Evolutionary conservation across 352 stramenopile genomes (phyloP).

Genomic region (Thalassiosira exigua): DNA sequence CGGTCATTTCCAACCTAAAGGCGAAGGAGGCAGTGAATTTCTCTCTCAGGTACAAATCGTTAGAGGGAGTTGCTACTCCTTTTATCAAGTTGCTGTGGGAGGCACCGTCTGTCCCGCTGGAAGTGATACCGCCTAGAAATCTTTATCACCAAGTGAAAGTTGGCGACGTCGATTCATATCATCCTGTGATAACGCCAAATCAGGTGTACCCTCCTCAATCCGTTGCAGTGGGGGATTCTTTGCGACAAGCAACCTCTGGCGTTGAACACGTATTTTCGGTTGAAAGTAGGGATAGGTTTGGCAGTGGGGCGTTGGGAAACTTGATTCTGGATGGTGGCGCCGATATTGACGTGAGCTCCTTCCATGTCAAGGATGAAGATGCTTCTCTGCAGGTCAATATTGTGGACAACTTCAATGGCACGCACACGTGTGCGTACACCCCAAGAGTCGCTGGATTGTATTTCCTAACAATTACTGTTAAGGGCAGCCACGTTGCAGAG

Average conservation of each 20-base stretch:
- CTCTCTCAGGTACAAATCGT: constrained; percentile 38
- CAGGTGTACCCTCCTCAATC: constrained; percentile 21
- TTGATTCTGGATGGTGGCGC: constrained; percentile 18
- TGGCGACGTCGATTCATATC: constrained; percentile 13
- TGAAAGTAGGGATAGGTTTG: constrained; percentile 38
- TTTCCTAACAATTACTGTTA: constrained; percentile 27
- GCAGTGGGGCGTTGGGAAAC: constrained; percentile 18
- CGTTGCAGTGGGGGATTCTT: constrained; percentile 22
- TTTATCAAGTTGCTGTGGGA: constrained; percentile 34
- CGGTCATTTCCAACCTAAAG: constrained; percentile 23
- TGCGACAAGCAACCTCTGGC: constrained; percentile 27
- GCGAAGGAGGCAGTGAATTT: constrained; percentile 27
- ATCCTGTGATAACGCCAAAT: constrained; percentile 35
- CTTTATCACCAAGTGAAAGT: constrained; percentile 28
- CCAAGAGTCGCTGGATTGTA: constrained; percentile 22
- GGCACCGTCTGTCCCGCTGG: constrained; percentile 1
- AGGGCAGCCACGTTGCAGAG: constrained; percentile 29
- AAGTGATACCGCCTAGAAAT: constrained; percentile 35
- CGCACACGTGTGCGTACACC: constrained; percentile 33
- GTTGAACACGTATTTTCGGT: constrained; percentile 31
- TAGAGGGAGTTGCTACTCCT: constrained; percentile 12
- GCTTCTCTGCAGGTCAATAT: constrained; percentile 20
- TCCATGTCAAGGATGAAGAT: constrained; percentile 16
- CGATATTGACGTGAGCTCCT: not conserved
- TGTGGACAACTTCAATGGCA: constrained; percentile 49